Evolutionary conservation across 768 basidiomycete species (phyloP), one percentile per base, ranked within the genome.

Genomic region (Phaeotremella fagi): DNA sequence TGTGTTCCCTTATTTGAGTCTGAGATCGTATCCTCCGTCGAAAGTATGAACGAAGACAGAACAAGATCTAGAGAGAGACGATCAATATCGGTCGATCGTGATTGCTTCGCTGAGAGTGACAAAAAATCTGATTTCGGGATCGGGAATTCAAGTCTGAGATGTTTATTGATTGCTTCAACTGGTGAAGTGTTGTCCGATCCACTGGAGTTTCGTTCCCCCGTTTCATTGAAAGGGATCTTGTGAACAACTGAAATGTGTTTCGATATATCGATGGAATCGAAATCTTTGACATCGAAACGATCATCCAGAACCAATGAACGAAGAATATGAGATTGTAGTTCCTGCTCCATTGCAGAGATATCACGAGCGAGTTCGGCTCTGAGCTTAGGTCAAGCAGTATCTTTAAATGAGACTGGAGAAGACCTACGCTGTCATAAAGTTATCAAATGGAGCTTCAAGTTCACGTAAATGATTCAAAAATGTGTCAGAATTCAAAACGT

Each of bases 401-500:
- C n/a, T n/a, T n/a, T n/a, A 35, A 35, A 35, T 35, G 7, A 44
- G 6, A 6, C 11, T 22, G 41, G 9, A 18, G 15, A 23, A 12
- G 2, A 53, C 60, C 54, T 16, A 69, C 67, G 54, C 57, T 18
- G 67, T 69, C 49, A 66, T 55, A 5, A 61, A 47, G 25, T 60
- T 50, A 20, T 65, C 64, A 5, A 63, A 52, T 7, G 67, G 67
- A 1, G 67, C 67, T 12, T 69, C 67, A 0, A 59, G n/a, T 37
- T 69, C 67, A 18, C 57, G 50, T 1, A 20, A n/a, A n/a, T n/a
- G n/a, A n/a, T n/a, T n/a, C n/a, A n/a, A n/a, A n/a, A n/a, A n/a
- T n/a, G n/a, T n/a, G n/a, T n/a, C n/a, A n/a, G n/a, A n/a, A n/a
- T n/a, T n/a, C n/a, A n/a, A n/a, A n/a, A n/a, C n/a, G n/a, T n/a